Evolutionary conservation across 305 asterid genomes (phyloP).

Genomic region (Withania somnifera): DNA sequence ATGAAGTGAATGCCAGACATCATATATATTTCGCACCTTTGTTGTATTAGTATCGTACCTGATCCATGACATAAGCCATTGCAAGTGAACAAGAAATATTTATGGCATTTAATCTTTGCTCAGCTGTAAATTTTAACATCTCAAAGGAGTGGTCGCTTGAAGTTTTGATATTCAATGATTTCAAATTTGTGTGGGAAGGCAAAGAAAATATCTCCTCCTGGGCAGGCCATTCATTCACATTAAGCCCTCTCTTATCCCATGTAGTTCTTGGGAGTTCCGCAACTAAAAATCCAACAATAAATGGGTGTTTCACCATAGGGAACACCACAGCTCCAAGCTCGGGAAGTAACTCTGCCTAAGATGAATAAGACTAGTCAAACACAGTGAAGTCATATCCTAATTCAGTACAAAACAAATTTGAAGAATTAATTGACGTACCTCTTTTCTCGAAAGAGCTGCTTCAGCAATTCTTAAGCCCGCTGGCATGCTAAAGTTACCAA

Average conservation of each 20-base stretch:
- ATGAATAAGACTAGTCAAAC: constrained; percentile 11
- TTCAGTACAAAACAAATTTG: not conserved
- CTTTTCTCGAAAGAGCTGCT: constrained; percentile 60
- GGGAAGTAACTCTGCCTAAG: constrained; percentile 74
- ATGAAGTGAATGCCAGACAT: not conserved
- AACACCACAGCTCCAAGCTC: constrained; percentile 83
- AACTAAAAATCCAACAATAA: constrained; percentile 88
- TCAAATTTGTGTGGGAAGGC: constrained; percentile 27
- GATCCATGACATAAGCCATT: constrained; percentile 95
- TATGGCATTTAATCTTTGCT: constrained; percentile 64
- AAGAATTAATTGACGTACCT: constrained; percentile 31
- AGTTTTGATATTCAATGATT: constrained; percentile 32
- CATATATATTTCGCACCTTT: not conserved
- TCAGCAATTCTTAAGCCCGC: constrained; percentile 84
- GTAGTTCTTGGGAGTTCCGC: constrained; percentile 64
- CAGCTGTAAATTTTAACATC: constrained; percentile 37
- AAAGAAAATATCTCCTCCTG: constrained; percentile 30
- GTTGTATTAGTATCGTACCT: constrained; percentile 32
- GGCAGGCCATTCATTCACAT: constrained; percentile 24
- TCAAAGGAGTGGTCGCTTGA: constrained; percentile 31
- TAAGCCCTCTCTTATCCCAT: constrained; percentile 32
- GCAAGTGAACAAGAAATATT: constrained; percentile 76
- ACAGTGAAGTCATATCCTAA: constrained; percentile 9
- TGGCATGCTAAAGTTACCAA: constrained; percentile 56
- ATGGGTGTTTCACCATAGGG: constrained; percentile 90